Evolutionary conservation across 2,329 filamentous ascomycete genomes (phyloP).

Genomic region (Fusarium newnesense): DNA sequence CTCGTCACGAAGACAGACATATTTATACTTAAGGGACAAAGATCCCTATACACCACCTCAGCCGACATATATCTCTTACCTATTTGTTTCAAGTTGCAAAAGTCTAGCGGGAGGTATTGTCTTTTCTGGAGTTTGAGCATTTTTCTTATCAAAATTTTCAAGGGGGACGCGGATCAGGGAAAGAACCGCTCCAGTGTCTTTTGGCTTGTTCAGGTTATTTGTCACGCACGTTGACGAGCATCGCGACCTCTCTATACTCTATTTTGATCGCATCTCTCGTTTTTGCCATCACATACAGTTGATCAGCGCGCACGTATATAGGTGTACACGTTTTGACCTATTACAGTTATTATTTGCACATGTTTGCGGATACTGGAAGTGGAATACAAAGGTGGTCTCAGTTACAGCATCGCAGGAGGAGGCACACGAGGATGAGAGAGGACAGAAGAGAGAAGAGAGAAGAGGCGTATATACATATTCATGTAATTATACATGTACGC

Average conservation of each 20-base stretch:
- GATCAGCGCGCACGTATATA: conserved; percentile 11
- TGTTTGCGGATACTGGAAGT: background rate
- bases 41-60: background rate
- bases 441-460: background rate
- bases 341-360: background rate
- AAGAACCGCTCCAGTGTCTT: conserved; percentile 14
- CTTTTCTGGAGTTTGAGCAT: conserved; percentile 23
- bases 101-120: conserved; percentile 33
- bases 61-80: conserved; percentile 5
- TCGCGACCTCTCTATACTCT: background rate
- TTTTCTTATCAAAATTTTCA: conserved; percentile 8
- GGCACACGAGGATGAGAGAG: background rate
- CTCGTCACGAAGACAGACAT: background rate
- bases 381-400: background rate
- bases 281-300: conserved; percentile 4
- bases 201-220: conserved; percentile 8
- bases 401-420: conserved; percentile 5
- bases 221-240: background rate
- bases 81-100: conserved; percentile 22
- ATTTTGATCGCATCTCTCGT: background rate
- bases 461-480: conserved; percentile 31
- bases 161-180: conserved; percentile 14
- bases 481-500: conserved; percentile 38
- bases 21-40: background rate
- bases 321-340: conserved; percentile 27